Evolutionary conservation across 352 stramenopile genomes (phyloP).

Genomic region (Phytophthora fragariae): DNA sequence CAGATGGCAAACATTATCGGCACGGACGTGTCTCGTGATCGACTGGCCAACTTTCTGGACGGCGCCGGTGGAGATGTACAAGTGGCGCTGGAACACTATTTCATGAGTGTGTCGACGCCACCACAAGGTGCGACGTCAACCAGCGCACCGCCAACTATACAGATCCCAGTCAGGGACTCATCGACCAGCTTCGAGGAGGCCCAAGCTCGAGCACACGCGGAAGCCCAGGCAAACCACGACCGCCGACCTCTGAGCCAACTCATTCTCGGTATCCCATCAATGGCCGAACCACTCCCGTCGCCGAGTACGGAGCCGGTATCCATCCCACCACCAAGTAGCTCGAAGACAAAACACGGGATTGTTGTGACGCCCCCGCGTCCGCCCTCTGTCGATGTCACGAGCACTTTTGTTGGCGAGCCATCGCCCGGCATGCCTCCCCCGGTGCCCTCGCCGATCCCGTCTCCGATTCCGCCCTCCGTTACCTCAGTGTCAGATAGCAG

Average conservation of each 20-base stretch:
- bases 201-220: slow-evolving; percentile 45
- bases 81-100: slow-evolving; percentile 90
- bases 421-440: slow-evolving; percentile 50
- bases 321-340: slow-evolving; percentile 20
- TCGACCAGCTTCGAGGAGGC: slow-evolving; percentile 32
- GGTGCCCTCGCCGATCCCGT: slow-evolving; percentile 39
- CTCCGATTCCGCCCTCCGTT: slow-evolving; percentile 24
- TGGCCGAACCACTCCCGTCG: slow-evolving; percentile 37
- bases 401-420: slow-evolving; percentile 49
- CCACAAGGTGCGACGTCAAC: slow-evolving; percentile 9
- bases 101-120: slow-evolving; percentile 77
- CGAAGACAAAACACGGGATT: slow-evolving; percentile 30
- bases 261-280: slow-evolving; percentile 75
- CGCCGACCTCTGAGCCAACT: slow-evolving; percentile 68
- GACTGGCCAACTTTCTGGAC: slow-evolving; percentile 78
- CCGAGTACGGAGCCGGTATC: slow-evolving; percentile 29
- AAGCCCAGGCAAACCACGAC: slow-evolving; percentile 51
- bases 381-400: slow-evolving; percentile 43
- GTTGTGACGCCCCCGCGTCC: slow-evolving; percentile 18
- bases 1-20: slow-evolving; percentile 88
- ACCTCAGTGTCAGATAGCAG: slow-evolving; percentile 18
- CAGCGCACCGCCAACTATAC: slow-evolving; percentile 14
- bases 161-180: slow-evolving; percentile 20
- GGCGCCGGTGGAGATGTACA: slow-evolving; percentile 84
- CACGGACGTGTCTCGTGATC: slow-evolving; percentile 72